Conservation (phyloP, 306 rosid species). For the Elaeagnus macrophylla region DNA sequence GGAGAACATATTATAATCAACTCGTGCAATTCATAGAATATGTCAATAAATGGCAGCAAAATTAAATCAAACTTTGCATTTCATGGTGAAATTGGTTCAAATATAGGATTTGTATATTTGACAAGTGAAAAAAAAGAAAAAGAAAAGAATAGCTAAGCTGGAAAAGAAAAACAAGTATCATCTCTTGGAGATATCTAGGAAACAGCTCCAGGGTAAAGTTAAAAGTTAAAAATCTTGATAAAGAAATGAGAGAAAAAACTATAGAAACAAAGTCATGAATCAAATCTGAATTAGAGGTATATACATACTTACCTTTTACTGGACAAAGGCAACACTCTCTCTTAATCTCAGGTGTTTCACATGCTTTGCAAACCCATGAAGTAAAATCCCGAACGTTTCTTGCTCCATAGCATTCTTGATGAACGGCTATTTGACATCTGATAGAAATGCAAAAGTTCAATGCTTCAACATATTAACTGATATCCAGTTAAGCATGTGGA, state of each 20-base stretch:
- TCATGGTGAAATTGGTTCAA: not conserved
- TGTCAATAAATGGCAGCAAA: not conserved
- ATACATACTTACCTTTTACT: conserved; percentile 56
- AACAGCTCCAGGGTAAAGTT: too few species aligned
- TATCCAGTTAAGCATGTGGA: too few species aligned
- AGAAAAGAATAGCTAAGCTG: too few species aligned
- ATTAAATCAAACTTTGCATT: conserved; percentile 9
- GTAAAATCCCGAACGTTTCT: conserved; percentile 83
- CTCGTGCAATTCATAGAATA: not conserved
- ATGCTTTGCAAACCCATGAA: conserved; percentile 98
- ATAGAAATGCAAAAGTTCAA: conserved; percentile 12
- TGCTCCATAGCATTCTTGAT: conserved; percentile 99
- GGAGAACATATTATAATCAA: conserved; percentile 16
- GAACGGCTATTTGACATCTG: conserved; percentile 98
- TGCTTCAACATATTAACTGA: not conserved
- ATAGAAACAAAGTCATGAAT: not conserved
- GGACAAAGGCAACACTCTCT: conserved; percentile 99
- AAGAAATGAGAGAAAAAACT: not conserved
- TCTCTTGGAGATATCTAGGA: too few species aligned
- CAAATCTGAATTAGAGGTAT: not conserved
- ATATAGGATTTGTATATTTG: not conserved
- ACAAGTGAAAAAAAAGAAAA: too few species aligned
- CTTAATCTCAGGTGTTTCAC: conserved; percentile 80
- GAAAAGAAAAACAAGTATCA: too few species aligned
- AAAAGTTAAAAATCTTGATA: not conserved